Percentiles rank a stretch among this genome's conserved stretches.
Conservation (phyloP, 768 basidiomycete species). For the Lactifluus subvellereus region DNA sequence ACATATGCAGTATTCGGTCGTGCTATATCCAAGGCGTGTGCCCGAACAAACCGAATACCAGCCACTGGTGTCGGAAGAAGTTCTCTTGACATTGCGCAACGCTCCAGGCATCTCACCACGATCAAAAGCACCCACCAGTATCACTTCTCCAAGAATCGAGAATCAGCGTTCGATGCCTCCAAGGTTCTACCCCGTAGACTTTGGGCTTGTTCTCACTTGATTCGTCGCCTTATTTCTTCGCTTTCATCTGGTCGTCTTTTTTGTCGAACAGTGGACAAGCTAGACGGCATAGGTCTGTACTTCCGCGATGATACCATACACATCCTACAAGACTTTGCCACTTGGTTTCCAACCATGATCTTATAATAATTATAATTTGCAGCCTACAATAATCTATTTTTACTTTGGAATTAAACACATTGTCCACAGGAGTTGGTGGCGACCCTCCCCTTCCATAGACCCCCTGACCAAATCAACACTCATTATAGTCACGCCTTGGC, state of each 20-base stretch:
- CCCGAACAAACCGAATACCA: not conserved
- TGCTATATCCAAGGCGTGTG: not conserved
- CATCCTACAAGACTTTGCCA: not conserved
- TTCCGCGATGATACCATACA: not conserved
- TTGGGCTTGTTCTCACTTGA: not conserved
- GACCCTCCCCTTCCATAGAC: no score
- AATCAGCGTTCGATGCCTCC: not conserved
- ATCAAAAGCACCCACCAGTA: not conserved
- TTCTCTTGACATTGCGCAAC: slow-evolving; percentile 25
- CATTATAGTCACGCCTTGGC: no score
- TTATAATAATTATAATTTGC: no score
- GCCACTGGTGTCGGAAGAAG: slow-evolving; percentile 26
- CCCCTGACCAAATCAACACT: no score
- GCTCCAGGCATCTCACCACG: not conserved
- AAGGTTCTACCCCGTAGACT: slow-evolving; percentile 1
- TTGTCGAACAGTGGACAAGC: not conserved
- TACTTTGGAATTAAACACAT: not conserved
- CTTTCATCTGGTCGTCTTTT: not conserved
- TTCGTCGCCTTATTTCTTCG: not conserved
- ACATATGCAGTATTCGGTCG: slow-evolving; percentile 11
- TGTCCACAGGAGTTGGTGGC: not conserved
- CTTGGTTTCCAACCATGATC: not conserved
- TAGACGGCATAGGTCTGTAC: not conserved
- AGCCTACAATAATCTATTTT: not conserved
- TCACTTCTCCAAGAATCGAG: not conserved